Evolutionary conservation across 1,139 yeast genomes (phyloP).

Genomic region (Sugiyamaella castrensis): DNA sequence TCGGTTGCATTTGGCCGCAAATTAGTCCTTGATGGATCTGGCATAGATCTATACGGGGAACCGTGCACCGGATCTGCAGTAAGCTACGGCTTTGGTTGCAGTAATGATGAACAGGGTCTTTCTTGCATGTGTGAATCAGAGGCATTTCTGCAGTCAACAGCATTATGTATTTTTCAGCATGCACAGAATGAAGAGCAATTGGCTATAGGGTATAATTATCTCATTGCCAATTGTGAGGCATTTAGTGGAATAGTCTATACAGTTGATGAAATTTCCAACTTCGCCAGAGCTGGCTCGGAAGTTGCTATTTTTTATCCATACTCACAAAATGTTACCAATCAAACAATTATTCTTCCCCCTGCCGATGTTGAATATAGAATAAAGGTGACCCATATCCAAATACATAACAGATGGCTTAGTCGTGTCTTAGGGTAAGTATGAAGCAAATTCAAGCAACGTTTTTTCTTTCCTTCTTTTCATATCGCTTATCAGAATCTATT

Average conservation of each 20-base stretch:
- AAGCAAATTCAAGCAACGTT: no score
- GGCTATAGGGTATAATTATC: slow-evolving; percentile 3
- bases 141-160: slow-evolving; percentile 6
- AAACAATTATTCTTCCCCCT: slow-evolving; percentile 7
- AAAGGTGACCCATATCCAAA: slow-evolving; percentile 1
- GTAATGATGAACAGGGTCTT: background rate
- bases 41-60: slow-evolving; percentile 1
- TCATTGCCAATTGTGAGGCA: background rate
- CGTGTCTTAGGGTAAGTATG: slow-evolving; percentile 11
- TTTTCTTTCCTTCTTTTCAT: no score
- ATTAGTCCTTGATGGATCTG: no score
- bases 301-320: background rate
- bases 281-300: slow-evolving; percentile 2
- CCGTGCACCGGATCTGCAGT: slow-evolving; percentile 9
- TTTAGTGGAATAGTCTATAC: slow-evolving; percentile 1
- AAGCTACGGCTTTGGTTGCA: slow-evolving; percentile 7
- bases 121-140: slow-evolving; percentile 2
- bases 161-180: slow-evolving; percentile 6
- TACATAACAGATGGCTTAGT: slow-evolving; percentile 6
- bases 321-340: slow-evolving; percentile 1
- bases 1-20: no score
- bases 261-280: slow-evolving; percentile 9
- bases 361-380: slow-evolving; percentile 5
- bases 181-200: slow-evolving; percentile 1
- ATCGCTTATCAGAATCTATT: background rate